phyloP scores from a whole-genome alignment of 495 filamentous ascomycete species.

The Amphirosellinia nigrospora region DNA sequence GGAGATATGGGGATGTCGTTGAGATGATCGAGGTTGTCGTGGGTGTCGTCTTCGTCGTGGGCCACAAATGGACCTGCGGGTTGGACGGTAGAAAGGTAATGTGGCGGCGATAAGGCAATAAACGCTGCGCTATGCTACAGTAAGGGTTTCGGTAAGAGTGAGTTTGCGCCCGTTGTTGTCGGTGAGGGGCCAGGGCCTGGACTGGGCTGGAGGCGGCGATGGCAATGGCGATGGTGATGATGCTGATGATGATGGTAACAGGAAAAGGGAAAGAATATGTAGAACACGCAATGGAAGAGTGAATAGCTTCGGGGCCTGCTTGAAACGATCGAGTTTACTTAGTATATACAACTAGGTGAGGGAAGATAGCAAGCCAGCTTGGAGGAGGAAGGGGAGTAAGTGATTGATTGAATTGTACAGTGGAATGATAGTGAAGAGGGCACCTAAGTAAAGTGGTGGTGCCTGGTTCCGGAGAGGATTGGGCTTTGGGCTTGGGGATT shows the following conservation, averaged over 20 bases:
- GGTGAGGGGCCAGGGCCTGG: background rate
- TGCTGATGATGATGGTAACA: background rate
- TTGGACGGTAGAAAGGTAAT: conserved; percentile 9
- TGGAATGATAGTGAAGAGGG: conserved; percentile 12
- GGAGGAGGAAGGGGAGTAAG: conserved; percentile 1
- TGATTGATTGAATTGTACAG: conserved; percentile 5
- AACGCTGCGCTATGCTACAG: background rate
- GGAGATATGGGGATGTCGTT: conserved; percentile 14
- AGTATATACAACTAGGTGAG: conserved; percentile 7
- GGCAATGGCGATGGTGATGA: background rate
- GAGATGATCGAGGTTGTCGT: background rate
- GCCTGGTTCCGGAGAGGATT: conserved; percentile 1
- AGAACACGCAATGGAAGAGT: conserved; percentile 26
- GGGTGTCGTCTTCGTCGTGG: background rate
- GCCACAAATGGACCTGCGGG: background rate
- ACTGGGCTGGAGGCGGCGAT: conserved; percentile 1
- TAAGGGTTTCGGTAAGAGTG: background rate
- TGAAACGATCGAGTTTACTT: conserved; percentile 10
- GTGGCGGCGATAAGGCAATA: conserved; percentile 25
- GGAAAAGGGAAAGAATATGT: conserved; percentile 1
- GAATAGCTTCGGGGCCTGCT: conserved; percentile 10
- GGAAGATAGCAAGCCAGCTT: conserved; percentile 15
- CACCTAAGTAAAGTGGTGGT: background rate
- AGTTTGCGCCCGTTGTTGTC: conserved; percentile 19
- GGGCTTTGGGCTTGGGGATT: conserved; percentile 1